Conservation (phyloP, 2,329 filamentous ascomycete species). For the Escovopsis weberi region DNA sequence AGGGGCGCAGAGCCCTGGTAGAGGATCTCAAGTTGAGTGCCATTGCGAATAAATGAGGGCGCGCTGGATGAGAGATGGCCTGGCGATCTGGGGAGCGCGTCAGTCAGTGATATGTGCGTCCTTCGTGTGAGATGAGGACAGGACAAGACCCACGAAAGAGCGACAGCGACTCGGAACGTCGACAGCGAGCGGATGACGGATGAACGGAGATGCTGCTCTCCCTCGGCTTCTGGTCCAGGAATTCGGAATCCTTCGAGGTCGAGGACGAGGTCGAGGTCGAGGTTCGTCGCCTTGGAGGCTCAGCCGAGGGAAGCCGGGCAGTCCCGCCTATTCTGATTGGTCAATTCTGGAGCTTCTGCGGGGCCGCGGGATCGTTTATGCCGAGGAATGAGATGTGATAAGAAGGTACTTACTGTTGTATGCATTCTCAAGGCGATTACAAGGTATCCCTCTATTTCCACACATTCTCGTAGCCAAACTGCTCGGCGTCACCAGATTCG, state of each 20-base stretch:
- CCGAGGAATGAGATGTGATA: background rate
- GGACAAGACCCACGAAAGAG: no score
- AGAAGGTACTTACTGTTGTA: background rate
- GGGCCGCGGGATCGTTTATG: slow-evolving; percentile 1
- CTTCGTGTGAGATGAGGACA: no score
- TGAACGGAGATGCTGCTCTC: no score
- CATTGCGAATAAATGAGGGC: slow-evolving; percentile 28
- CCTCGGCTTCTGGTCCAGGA: no score
- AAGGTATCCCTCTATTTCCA: background rate
- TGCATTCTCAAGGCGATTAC: no score
- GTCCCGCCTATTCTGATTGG: slow-evolving; percentile 13
- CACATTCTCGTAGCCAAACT: background rate
- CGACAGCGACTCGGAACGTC: no score
- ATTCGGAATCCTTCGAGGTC: no score
- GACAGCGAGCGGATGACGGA: no score
- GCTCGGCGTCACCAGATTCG: no score
- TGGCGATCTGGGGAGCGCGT: no score
- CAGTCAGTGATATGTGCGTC: no score
- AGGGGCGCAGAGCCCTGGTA: slow-evolving; percentile 45
- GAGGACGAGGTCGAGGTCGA: background rate
- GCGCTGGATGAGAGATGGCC: no score
- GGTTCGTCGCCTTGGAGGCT: slow-evolving; percentile 5
- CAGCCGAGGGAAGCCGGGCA: slow-evolving; percentile 22
- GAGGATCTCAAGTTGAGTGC: slow-evolving; percentile 49
- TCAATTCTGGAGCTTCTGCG: slow-evolving; percentile 13